Evolutionary conservation across 768 basidiomycete genomes (phyloP), one percentile per base, ranked within the genome.

Genomic region (Podaxis carcinomalis): DNA sequence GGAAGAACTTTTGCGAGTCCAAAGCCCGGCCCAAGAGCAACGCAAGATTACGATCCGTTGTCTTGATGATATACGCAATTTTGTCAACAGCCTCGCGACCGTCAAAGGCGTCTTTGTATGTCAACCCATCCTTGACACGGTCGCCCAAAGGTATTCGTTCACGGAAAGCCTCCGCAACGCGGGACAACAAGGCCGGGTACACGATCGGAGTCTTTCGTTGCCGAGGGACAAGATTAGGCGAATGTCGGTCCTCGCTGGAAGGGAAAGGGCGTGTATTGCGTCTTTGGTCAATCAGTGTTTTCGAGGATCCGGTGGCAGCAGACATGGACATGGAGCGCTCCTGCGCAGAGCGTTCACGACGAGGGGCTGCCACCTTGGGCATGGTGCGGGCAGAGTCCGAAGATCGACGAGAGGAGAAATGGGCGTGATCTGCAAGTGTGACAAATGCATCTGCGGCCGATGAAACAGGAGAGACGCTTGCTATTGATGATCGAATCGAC

Each of bases 1-100:
- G 97, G 71, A 99, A 98, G 76, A 94, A 98, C 76, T 98, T 98
- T 73, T 98, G 97, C 7, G 95, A 90, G 69, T 98, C 97, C 56
- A 99, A 78, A 2, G 97, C 95, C 44, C 97, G 84, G 4, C 97
- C 97, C n/a, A 98, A 83, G 2, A 99, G 80, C 49, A 98, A 77
- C 10, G 97, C 97, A 27, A 99, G 82, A 73, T 97, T 98, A 13
- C 97, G 84, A 75, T 99, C 97, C 5, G 95, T 93, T 2, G 97
- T 98, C 76, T 95, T 95, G 82, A 98, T 97, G 70, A 99, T 96
- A 70, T 97, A 94, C 13, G 94, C 90, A 65, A 99, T 93, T 76
- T 94, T 93, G 74, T 95, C 93, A 40, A 99, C 96, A 1, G 97
- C 97, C 68, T 96, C 94, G 25, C 95, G 88, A 3, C 97, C 97